These are phyloP conservation scores for Alternaria incomplexa DNA, from an alignment of 2,329 filamentous ascomycete species.

Conservation along the genomic window DNA sequence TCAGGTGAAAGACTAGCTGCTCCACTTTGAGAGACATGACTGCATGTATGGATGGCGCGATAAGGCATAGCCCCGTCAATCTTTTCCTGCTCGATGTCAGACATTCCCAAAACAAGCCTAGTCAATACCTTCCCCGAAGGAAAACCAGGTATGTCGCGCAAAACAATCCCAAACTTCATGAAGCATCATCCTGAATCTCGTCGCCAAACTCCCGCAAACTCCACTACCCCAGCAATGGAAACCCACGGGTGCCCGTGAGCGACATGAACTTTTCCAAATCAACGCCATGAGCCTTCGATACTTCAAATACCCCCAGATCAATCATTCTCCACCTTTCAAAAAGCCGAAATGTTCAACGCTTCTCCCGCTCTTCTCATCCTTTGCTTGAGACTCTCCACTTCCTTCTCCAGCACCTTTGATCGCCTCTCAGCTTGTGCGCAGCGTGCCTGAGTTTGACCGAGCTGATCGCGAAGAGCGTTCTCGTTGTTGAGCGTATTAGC, in stretches of 20 bases:
- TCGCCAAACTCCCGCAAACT: neutral
- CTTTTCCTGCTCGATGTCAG: neutral
- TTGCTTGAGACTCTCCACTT: neutral
- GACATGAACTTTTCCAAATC: neutral
- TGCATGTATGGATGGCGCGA: neutral
- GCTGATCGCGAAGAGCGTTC: neutral
- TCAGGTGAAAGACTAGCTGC: neutral
- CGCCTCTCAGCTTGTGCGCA: neutral
- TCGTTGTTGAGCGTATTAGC: neutral
- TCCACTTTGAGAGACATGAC: neutral
- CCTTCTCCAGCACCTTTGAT: neutral
- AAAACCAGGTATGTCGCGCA: neutral
- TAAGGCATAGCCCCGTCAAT: neutral
- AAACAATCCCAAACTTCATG: fast-evolving
- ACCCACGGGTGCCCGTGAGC: neutral
- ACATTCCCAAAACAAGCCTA: neutral
- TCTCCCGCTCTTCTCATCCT: neutral
- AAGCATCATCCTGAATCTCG: neutral
- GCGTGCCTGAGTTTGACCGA: neutral
- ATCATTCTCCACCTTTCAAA: neutral
- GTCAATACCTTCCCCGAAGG: too few species aligned
- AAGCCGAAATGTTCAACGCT: neutral
- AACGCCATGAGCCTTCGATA: neutral
- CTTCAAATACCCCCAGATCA: neutral
- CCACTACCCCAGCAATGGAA: neutral